Evolutionary conservation across 768 basidiomycete species (phyloP).

Genomic region (Epithele typhae): DNA sequence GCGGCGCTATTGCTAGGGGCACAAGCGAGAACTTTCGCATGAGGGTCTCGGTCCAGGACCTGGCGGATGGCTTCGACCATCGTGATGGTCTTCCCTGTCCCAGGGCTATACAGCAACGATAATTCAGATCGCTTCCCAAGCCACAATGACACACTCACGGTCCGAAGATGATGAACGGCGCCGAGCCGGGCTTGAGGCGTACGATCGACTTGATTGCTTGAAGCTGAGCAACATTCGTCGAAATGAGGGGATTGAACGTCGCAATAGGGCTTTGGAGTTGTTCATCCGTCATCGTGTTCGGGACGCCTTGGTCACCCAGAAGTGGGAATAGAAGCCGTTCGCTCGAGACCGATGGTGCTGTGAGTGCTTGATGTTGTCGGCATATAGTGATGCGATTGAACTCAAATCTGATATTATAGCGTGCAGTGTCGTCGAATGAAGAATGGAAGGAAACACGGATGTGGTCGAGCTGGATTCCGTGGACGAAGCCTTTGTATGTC

Average conservation of each 20-base stretch:
- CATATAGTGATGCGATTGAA: slow-evolving; percentile 52
- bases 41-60: slow-evolving; percentile 20
- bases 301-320: not conserved
- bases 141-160: slow-evolving; percentile 38
- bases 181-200: slow-evolving; percentile 37
- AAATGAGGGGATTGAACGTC: slow-evolving; percentile 37
- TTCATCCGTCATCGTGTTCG: not conserved
- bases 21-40: slow-evolving; percentile 28
- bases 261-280: not conserved
- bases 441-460: slow-evolving; percentile 46
- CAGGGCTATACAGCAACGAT: slow-evolving; percentile 25
- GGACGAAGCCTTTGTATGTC: slow-evolving; percentile 50
- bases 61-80: slow-evolving; percentile 35
- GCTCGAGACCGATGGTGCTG: slow-evolving; percentile 28
- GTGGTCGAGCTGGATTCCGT: slow-evolving; percentile 42
- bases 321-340: not conserved
- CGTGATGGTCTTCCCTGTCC: slow-evolving; percentile 37
- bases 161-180: slow-evolving; percentile 59
- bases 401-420: slow-evolving; percentile 48
- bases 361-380: slow-evolving; percentile 57
- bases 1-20: slow-evolving; percentile 35
- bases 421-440: slow-evolving; percentile 36
- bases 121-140: not conserved
- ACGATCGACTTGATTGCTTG: slow-evolving; percentile 47
- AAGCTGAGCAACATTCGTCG: slow-evolving; percentile 42